phyloP scores from a whole-genome alignment of 2,329 filamentous ascomycete species.

The Lanzia echinophila region DNA sequence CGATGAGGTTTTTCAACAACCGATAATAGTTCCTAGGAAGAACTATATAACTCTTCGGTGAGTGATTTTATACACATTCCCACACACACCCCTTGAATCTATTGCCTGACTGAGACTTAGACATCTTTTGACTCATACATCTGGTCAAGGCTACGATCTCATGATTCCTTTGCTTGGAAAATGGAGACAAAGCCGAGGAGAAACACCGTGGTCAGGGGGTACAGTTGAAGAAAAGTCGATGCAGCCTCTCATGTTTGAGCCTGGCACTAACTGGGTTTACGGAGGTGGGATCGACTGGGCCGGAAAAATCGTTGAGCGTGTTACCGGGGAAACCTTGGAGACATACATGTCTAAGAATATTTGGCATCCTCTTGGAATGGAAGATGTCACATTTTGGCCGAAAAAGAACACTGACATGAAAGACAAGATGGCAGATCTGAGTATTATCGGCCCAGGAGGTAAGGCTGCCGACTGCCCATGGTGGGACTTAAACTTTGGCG shows the following conservation, averaged over 20 bases:
- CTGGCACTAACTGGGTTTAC: constrained; percentile 56
- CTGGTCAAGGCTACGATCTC: constrained; percentile 19
- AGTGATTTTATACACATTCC: neutral
- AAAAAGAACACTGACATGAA: constrained; percentile 8
- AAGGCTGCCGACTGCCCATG: constrained; percentile 12
- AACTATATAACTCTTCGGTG: constrained; percentile 26
- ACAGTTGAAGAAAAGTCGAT: neutral
- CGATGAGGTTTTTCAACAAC: constrained; percentile 14
- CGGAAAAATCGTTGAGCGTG: constrained; percentile 42
- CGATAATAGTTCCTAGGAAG: constrained; percentile 14
- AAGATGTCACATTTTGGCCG: constrained; percentile 17
- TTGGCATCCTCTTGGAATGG: constrained; percentile 25
- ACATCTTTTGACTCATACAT: constrained; percentile 23
- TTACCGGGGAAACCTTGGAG: constrained; percentile 14
- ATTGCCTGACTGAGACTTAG: constrained; percentile 2
- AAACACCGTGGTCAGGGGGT: neutral
- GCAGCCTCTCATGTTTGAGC: constrained; percentile 53
- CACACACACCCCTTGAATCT: neutral
- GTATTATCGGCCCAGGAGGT: constrained; percentile 10
- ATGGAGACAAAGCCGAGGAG: neutral
- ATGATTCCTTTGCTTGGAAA: neutral
- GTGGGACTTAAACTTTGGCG: constrained; percentile 4
- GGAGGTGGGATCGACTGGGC: constrained; percentile 48
- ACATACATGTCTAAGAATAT: constrained; percentile 43
- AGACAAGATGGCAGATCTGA: constrained; percentile 17